Evolutionary conservation across 768 basidiomycete species (phyloP), one percentile per base, ranked within the genome.

Genomic region (Cyclocybe aegerita): DNA sequence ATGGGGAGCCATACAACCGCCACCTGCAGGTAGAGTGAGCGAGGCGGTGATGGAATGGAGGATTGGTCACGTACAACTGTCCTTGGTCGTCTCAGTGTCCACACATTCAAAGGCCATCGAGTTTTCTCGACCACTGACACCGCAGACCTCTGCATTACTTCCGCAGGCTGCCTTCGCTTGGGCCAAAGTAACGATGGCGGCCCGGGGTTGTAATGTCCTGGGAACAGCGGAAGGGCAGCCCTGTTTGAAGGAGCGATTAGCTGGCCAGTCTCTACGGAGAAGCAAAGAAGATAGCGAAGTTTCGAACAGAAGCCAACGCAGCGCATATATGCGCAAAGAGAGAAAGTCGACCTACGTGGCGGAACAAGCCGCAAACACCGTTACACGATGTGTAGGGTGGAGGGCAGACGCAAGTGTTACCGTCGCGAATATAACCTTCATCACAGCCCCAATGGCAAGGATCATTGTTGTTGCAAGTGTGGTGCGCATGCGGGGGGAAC

Each of bases 201-300:
- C 36, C 16, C 53, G 50, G 16, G 44, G 52, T 44, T 53, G 60
- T 15, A 48, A 48, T 4, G 56, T 30, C 36, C 53, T 62, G 39
- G 75, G 70, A 7, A 60, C 56, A 9, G 72, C 59, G 8, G 75
- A 76, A 32, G 69, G 62, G 43, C 76, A 78, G 9, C 69, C 69
- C 76, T 78, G 48, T 17, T 23, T 23, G 23, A 23, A 23, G 23
- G 23, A 23, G 4, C 23, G 4, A 23, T 23, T 23, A 23, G 23
- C 23, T 23, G 23, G 4, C 23, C 23, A 23, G 23, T 23, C 23
- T 23, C 23, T 23, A 53, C n/a, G 38, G 17, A 1, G 17, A 1
- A 33, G 8, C 43, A 23, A 34, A 41, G n/a, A 50, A 35, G 30
- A 32, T 35, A 14, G n/a, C 5, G 9, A 17, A 42, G 15, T 17